Evolutionary conservation across 1,139 yeast genomes (phyloP).

Genomic region (Pichia sp.): DNA sequence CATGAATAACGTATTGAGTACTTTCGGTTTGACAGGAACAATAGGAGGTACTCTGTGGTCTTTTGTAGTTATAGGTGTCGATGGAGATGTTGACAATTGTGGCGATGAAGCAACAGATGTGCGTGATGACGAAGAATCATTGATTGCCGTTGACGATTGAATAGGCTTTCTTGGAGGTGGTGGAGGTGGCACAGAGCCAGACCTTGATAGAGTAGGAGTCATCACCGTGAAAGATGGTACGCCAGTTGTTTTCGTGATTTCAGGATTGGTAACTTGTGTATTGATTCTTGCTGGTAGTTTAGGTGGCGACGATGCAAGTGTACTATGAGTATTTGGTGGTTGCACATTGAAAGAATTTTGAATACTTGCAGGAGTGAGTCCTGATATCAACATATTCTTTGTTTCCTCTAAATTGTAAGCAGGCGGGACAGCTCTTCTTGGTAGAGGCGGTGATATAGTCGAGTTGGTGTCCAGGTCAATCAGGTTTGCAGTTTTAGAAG

Average conservation of each 20-base stretch:
- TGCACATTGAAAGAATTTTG: constrained; percentile 9
- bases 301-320: too few species aligned
- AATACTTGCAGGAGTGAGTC: constrained; percentile 13
- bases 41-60: constrained; percentile 22
- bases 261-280: not conserved
- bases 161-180: constrained; percentile 18
- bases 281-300: not conserved
- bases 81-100: not conserved
- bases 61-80: not conserved
- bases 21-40: constrained; percentile 25
- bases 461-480: constrained; percentile 18
- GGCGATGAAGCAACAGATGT: too few species aligned
- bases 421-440: constrained; percentile 22
- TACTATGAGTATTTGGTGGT: too few species aligned
- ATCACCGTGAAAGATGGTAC: constrained; percentile 16
- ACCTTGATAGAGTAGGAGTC: constrained; percentile 26
- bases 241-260: constrained; percentile 1
- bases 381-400: constrained; percentile 19
- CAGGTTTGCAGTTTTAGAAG: constrained; percentile 17
- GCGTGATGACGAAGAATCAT: too few species aligned
- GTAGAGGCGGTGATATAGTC: constrained; percentile 14
- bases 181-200: constrained; percentile 23
- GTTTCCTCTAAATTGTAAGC: constrained; percentile 18
- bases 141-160: not conserved
- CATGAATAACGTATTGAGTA: constrained; percentile 12